Conservation (phyloP, 441 rosid genomes). For the Adansonia gregorii region DNA sequence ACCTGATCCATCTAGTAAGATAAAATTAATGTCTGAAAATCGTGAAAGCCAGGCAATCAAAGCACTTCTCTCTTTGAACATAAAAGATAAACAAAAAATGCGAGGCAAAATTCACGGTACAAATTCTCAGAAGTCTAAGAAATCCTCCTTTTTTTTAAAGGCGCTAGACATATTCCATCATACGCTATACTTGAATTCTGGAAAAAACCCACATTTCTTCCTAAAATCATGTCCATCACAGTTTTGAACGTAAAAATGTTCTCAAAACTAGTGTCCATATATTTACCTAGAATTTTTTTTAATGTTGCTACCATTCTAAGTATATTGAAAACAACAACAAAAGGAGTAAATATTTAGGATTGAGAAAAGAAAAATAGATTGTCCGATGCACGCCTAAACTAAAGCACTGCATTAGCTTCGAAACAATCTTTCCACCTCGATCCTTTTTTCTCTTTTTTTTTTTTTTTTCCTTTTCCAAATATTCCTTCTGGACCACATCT, state of each 20-base stretch:
- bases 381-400: conserved; percentile 8
- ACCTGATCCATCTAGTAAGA: too few species aligned
- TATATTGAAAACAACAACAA: not conserved
- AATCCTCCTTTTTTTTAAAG: not conserved
- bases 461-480: not conserved
- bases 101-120: not conserved
- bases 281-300: not conserved
- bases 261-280: not conserved
- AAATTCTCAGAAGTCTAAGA: not conserved
- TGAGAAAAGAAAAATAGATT: not conserved
- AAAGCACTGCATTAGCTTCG: not conserved
- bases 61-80: not conserved
- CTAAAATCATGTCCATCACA: not conserved
- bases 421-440: not conserved
- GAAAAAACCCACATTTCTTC: not conserved
- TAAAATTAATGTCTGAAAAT: too few species aligned
- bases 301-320: not conserved
- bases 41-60: not conserved
- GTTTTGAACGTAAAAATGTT: not conserved
- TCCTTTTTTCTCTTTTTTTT: not conserved
- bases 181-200: not conserved
- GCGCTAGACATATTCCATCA: not conserved
- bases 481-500: not conserved
- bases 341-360: not conserved
- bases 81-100: not conserved